Conservation (phyloP, 2,329 filamentous ascomycete species). For the Nigrograna mackinnonii region DNA sequence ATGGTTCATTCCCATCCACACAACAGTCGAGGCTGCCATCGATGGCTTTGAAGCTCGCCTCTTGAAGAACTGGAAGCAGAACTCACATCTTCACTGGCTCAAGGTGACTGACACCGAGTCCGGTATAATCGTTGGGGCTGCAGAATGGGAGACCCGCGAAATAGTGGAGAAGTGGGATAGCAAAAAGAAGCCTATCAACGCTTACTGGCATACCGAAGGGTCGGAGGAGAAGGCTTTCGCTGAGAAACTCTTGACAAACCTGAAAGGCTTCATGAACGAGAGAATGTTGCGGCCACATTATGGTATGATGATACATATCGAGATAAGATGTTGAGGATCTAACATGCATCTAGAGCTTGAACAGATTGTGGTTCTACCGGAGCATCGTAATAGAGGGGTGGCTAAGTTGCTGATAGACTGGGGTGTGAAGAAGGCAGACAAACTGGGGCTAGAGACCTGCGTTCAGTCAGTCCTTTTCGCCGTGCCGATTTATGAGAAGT, state of each 20-base stretch:
- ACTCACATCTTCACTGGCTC: conserved; percentile 1
- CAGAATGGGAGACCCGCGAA: conserved; percentile 1
- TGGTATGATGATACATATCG: not conserved
- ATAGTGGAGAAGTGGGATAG: not conserved
- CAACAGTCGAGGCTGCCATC: not conserved
- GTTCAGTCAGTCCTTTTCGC: conserved; percentile 24
- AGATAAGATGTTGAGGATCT: not conserved
- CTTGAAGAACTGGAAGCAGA: conserved; percentile 1
- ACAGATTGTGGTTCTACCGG: conserved; percentile 19
- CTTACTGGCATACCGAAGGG: conserved; percentile 2
- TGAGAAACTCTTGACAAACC: not conserved
- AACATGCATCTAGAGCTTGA: conserved; percentile 2
- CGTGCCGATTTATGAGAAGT: conserved; percentile 20
- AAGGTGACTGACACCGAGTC: conserved; percentile 2
- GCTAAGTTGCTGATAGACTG: conserved; percentile 37
- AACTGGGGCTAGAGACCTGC: conserved; percentile 26
- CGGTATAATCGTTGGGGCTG: not conserved
- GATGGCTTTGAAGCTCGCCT: not conserved
- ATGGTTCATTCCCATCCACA: conserved; percentile 2
- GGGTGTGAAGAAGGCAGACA: conserved; percentile 33
- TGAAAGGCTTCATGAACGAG: conserved; percentile 1
- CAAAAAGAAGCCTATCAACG: conserved; percentile 1
- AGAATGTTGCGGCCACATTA: conserved; percentile 3
- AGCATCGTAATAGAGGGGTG: conserved; percentile 30
- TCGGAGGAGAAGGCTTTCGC: conserved; percentile 1